Percentiles rank a stretch among this genome's conserved stretches.
phyloP scores from a whole-genome alignment of 306 rosid species.

The Hippophae gyantsensis region DNA sequence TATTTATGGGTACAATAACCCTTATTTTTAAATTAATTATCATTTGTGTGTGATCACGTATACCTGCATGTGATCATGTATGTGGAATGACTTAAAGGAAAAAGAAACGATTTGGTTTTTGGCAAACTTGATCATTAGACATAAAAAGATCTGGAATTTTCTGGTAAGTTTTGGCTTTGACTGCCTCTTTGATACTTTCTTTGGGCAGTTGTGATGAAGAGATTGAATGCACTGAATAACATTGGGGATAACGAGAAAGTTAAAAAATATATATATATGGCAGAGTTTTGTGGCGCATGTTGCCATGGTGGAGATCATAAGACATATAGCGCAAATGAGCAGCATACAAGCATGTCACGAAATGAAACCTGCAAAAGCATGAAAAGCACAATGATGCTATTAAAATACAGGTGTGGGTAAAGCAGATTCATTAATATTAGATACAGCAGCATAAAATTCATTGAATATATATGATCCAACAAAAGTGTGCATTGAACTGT shows the following conservation, averaged over 20 bases:
- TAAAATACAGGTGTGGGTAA: background rate
- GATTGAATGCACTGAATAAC: slow-evolving; percentile 16
- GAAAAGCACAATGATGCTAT: background rate
- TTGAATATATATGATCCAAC: too few relatives aligned
- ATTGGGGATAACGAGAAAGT: slow-evolving; percentile 19
- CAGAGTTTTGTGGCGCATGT: slow-evolving; percentile 21
- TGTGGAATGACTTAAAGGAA: slow-evolving; percentile 47
- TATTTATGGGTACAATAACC: too few relatives aligned
- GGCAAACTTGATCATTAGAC: slow-evolving; percentile 29
- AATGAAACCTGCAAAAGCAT: background rate
- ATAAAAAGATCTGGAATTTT: slow-evolving; percentile 51
- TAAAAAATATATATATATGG: slow-evolving; percentile 8
- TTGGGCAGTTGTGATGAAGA: slow-evolving; percentile 33
- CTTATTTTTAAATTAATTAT: too few relatives aligned
- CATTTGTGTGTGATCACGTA: too few relatives aligned
- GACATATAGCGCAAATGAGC: background rate
- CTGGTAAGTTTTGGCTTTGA: slow-evolving; percentile 48
- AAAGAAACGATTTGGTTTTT: slow-evolving; percentile 57
- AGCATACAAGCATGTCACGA: background rate
- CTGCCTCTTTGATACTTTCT: slow-evolving; percentile 34
- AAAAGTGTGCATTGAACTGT: too few relatives aligned
- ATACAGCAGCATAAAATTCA: too few relatives aligned
- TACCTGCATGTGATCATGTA: background rate
- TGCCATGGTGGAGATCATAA: slow-evolving; percentile 13
- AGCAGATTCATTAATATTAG: too few relatives aligned